phyloP scores from a whole-genome alignment of 192 early-diverging fungal genomes.

The Coemansia sp. region DNA sequence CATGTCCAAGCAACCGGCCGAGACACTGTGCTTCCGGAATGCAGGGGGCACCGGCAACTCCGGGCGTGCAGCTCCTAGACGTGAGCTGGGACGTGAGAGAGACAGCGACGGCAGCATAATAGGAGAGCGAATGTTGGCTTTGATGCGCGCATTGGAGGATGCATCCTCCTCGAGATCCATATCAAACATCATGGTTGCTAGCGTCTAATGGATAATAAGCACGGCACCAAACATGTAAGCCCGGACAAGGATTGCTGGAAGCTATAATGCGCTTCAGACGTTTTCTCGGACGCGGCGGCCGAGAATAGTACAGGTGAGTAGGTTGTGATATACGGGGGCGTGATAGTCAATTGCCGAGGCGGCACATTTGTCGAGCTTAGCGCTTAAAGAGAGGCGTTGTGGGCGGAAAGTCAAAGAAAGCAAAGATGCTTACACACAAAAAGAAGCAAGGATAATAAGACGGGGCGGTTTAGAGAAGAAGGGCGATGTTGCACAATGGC shows the following conservation, averaged over 20 bases:
- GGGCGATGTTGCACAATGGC: neutral
- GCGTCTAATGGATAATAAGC: neutral
- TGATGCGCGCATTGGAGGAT: conserved; percentile 6
- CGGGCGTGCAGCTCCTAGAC: conserved; percentile 24
- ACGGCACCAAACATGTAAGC: neutral
- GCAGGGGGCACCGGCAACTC: conserved; percentile 19
- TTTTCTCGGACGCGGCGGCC: neutral
- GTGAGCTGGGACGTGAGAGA: conserved; percentile 38
- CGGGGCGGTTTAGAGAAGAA: neutral
- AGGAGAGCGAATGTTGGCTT: conserved; percentile 9
- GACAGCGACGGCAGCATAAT: conserved; percentile 37
- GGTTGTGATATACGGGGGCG: conserved; percentile 15
- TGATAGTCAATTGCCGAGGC: conserved; percentile 36
- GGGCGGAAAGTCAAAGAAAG: neutral
- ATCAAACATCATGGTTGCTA: conserved; percentile 41
- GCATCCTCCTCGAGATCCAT: conserved; percentile 43
- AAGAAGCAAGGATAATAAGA: neutral
- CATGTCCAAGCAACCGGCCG: conserved; percentile 34
- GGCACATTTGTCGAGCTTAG: conserved; percentile 20
- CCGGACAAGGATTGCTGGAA: neutral
- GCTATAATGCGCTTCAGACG: neutral
- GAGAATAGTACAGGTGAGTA: neutral
- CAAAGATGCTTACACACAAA: neutral
- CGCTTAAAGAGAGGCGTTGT: neutral
- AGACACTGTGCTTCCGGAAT: conserved; percentile 42